A percentile compares a stretch with the other conserved stretches of the same genome.
These are phyloP conservation scores for Chamaecyparis obtusa DNA, from an alignment of 75 land plant genomes.

Conservation along the genomic window DNA sequence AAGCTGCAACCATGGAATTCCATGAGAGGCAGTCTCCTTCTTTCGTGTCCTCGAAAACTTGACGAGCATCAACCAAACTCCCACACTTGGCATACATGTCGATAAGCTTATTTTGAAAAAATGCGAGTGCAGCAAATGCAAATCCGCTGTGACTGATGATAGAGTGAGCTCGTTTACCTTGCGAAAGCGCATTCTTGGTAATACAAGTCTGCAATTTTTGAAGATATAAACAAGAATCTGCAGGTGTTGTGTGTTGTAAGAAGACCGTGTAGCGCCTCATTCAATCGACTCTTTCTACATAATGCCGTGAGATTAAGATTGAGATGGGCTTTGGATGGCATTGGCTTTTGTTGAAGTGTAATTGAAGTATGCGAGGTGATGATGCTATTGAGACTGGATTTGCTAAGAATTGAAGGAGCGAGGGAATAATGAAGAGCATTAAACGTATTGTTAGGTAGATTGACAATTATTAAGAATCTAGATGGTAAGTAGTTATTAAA, in stretches of 20 bases:
- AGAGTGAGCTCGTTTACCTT: slow-evolving; percentile 1
- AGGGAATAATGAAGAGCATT: too few species aligned
- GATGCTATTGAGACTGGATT: too few species aligned
- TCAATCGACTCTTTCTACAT: not conserved
- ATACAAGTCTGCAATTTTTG: not conserved
- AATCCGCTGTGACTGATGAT: not conserved
- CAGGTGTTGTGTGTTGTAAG: not conserved
- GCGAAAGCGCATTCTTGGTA: not conserved
- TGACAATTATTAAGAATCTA: too few species aligned
- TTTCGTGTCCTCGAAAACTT: slow-evolving; percentile 8
- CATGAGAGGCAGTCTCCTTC: slow-evolving; percentile 6
- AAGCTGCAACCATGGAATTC: slow-evolving; percentile 20
- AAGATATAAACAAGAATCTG: not conserved
- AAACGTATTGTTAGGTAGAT: too few species aligned
- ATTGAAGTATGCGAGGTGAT: not conserved
- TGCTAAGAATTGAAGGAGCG: too few species aligned
- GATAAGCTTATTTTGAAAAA: not conserved
- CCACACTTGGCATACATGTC: slow-evolving; percentile 24
- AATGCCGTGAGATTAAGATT: not conserved
- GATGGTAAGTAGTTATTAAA: too few species aligned
- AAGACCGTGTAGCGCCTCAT: not conserved
- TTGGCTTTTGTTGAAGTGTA: not conserved
- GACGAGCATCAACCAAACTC: slow-evolving; percentile 5
- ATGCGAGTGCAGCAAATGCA: not conserved
- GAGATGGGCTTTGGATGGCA: not conserved